Percentiles rank a stretch among this genome's conserved stretches.
These are phyloP conservation scores for Aegilops speltoides DNA, from an alignment of 176 grass and related monocot species.

Conservation along the genomic window DNA sequence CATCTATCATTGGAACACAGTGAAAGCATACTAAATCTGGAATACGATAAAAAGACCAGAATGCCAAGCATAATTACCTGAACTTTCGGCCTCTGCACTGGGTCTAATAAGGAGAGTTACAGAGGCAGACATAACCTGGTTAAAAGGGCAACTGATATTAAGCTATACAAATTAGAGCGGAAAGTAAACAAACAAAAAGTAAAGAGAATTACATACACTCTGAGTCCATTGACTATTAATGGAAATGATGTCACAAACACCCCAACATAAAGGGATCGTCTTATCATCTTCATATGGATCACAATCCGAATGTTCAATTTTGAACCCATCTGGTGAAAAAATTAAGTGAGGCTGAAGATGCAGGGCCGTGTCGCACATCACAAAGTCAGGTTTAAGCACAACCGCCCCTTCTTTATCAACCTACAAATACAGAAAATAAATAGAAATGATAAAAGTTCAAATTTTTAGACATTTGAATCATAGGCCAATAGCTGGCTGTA, in stretches of 20 bases:
- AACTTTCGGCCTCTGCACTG: slow-evolving; percentile 25
- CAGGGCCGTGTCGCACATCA: slow-evolving; percentile 32
- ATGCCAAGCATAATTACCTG: slow-evolving; percentile 24
- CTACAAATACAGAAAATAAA: slow-evolving; percentile 41
- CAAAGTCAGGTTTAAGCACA: slow-evolving; percentile 60
- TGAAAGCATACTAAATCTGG: slow-evolving; percentile 21
- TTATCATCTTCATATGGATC: slow-evolving; percentile 46
- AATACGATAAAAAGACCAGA: not conserved
- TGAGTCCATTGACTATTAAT: slow-evolving; percentile 65
- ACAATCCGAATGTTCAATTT: slow-evolving; percentile 61
- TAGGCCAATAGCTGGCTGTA: not conserved
- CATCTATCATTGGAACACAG: slow-evolving; percentile 2
- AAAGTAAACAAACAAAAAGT: slow-evolving; percentile 11
- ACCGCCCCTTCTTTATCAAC: slow-evolving; percentile 51
- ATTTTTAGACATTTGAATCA: not conserved
- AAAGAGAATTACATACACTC: slow-evolving; percentile 50
- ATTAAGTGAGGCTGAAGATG: slow-evolving; percentile 56
- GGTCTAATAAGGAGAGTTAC: slow-evolving; percentile 23
- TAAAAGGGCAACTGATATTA: slow-evolving; percentile 12
- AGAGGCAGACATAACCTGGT: slow-evolving; percentile 42
- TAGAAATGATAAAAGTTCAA: not conserved
- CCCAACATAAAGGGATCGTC: slow-evolving; percentile 44
- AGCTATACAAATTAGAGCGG: slow-evolving; percentile 2
- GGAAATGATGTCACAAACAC: slow-evolving; percentile 55
- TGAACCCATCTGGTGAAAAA: slow-evolving; percentile 68